These are phyloP conservation scores for Solanum tarijense DNA, from an alignment of 257 asterid genomes.

Conservation along the genomic window DNA sequence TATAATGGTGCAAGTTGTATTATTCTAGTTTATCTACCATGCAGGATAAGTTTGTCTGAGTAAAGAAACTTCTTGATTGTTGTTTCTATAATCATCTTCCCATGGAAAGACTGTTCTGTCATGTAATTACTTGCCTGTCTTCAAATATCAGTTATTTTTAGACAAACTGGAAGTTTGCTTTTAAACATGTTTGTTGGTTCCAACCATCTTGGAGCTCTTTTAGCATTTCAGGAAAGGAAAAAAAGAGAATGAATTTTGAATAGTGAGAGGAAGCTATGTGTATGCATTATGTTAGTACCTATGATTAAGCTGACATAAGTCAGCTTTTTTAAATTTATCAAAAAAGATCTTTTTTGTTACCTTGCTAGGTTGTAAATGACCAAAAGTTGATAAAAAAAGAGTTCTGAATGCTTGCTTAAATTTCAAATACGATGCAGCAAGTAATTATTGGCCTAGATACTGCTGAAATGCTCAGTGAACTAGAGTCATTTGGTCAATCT, in stretches of 20 bases:
- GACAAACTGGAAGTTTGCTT: not conserved
- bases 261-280: not conserved
- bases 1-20: not conserved
- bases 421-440: slow-evolving; percentile 63
- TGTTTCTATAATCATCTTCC: not conserved
- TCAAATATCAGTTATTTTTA: not conserved
- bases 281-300: not conserved
- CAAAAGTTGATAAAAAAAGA: not conserved
- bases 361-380: not conserved
- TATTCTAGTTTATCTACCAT: not conserved
- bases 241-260: not conserved
- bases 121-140: not conserved
- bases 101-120: not conserved
- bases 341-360: not conserved
- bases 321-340: not conserved
- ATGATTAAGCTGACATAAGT: not conserved
- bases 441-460: slow-evolving; percentile 86
- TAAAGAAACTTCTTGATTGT: not conserved
- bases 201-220: not conserved
- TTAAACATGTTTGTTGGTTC: not conserved
- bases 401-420: slow-evolving; percentile 17
- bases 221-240: not conserved
- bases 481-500: slow-evolving; percentile 61
- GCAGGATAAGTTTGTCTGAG: not conserved
- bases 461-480: slow-evolving; percentile 68